Evolutionary conservation across 2,329 filamentous ascomycete species (phyloP).

Genomic region (Dendryphion nanum): DNA sequence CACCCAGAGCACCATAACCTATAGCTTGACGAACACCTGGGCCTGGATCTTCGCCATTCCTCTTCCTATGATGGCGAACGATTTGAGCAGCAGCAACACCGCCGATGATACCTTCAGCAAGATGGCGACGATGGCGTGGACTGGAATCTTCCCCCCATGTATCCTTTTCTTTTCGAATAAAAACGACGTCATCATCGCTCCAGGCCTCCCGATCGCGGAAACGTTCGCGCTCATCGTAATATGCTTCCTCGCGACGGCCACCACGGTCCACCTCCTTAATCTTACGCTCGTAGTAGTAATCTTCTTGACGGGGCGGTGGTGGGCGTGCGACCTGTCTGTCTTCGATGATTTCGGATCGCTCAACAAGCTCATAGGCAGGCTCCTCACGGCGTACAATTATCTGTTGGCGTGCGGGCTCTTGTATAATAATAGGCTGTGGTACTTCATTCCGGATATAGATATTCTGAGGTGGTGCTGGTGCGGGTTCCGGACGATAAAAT

Average conservation of each 20-base stretch:
- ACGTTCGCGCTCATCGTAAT: conserved; percentile 37
- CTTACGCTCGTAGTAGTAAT: conserved; percentile 62
- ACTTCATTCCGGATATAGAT: conserved; percentile 53
- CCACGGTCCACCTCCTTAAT: conserved; percentile 55
- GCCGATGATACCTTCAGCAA: conserved; percentile 62
- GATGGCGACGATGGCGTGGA: conserved; percentile 54
- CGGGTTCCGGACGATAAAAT: conserved; percentile 46
- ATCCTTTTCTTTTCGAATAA: conserved; percentile 55
- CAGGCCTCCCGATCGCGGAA: conserved; percentile 48
- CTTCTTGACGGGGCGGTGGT: conserved; percentile 52
- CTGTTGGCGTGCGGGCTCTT: conserved; percentile 49
- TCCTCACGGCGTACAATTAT: conserved; percentile 53
- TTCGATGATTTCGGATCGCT: conserved; percentile 55
- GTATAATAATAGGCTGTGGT: conserved; percentile 55
- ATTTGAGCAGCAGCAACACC: conserved; percentile 62
- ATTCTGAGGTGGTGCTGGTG: conserved; percentile 30
- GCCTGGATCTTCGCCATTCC: conserved; percentile 54
- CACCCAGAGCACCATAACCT: conserved; percentile 61
- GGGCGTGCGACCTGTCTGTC: conserved; percentile 47
- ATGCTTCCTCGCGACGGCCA: conserved; percentile 38
- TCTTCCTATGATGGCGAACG: conserved; percentile 57
- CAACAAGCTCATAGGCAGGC: conserved; percentile 59
- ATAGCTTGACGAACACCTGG: conserved; percentile 53
- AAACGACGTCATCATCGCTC: conserved; percentile 63
- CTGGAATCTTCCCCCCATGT: conserved; percentile 41